Evolutionary conservation across 805 yeast genomes (phyloP), one percentile per base, ranked within the genome.

Genomic region (Kodamaea fukazawae): DNA sequence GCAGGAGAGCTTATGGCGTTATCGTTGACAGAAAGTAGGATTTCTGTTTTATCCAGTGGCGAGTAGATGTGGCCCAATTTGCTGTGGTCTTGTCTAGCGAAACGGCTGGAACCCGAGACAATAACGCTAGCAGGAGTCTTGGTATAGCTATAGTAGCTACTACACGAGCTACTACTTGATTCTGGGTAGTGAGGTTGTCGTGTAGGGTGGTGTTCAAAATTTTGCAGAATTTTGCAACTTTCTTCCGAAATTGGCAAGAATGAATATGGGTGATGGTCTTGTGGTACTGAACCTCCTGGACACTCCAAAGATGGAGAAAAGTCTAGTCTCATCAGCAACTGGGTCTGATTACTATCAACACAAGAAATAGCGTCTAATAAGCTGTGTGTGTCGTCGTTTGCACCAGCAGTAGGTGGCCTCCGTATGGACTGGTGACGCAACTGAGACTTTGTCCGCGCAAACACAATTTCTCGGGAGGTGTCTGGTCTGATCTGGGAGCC

Each of bases 371-470:
- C 40, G 5, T 37, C 35, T 5, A 37, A 16, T 25, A 37, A 26
- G 25, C 40, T 37, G 7, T 31, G 35, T 4, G 31, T n/a, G 7
- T 37, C 40, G 7, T 26, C 35, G 15, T 18, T n/a, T 7, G 14
- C 29, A 14, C 13, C 34, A 3, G 23, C 15, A 10, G 16, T 13
- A 13, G 16, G 30, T 7, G 11, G 33, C 8, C 20, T 16, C 7
- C 40, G 29, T 4, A 37, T 12, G 4, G 40, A 37, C 12, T 26
- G 35, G 18, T 37, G 32, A 9, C 40, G 22, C 25, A n/a, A 15
- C 10, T 37, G 40, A 11, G 40, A 30, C 11, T 26, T 29, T 9
- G 42, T 29, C 22, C 39, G 23, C n/a, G 43, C 35, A 6, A 12
- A 20, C 9, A 11, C 5, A 10, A 40, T 40, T 10, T 34, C 43